Evolutionary conservation across 1,284 basidiomycete genomes (phyloP).

Genomic region (Ganoderma sinense): DNA sequence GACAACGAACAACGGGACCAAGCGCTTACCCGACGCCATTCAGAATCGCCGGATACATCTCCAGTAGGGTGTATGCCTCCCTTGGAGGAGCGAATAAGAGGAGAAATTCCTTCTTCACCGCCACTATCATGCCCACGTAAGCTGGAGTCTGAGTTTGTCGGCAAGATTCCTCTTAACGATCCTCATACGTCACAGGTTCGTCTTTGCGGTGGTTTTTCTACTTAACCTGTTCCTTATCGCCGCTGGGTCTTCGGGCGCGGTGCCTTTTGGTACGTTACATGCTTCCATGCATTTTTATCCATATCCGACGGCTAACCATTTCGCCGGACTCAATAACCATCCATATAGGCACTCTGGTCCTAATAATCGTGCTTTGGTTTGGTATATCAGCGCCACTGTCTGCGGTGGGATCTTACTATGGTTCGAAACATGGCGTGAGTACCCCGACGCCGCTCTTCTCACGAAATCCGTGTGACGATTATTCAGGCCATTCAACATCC

Average conservation of each 20-base stretch:
- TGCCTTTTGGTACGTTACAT: constrained; percentile 81
- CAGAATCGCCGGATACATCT: constrained; percentile 91
- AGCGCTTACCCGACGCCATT: constrained; percentile 3
- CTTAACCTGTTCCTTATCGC: constrained; percentile 89
- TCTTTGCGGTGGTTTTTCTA: constrained; percentile 86
- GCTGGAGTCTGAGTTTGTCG: constrained; percentile 35
- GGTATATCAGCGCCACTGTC: constrained; percentile 91
- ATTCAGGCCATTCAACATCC: constrained; percentile 76
- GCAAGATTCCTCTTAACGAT: constrained; percentile 8
- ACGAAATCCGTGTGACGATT: background rate
- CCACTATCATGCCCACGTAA: constrained; percentile 88
- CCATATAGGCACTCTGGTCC: constrained; percentile 79
- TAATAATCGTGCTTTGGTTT: constrained; percentile 95
- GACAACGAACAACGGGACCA: background rate
- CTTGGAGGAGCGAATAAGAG: constrained; percentile 84
- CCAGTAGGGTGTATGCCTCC: constrained; percentile 85
- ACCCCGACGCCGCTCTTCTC: background rate
- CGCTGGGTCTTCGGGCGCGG: constrained; percentile 92
- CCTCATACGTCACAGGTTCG: constrained; percentile 53
- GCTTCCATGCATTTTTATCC: constrained; percentile 6
- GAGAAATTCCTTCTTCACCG: constrained; percentile 89
- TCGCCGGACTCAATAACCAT: constrained; percentile 2
- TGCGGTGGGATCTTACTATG: constrained; percentile 78
- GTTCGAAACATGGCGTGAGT: constrained; percentile 87
- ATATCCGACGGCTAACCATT: background rate